Conservation (phyloP, 1,284 basidiomycete genomes). For the Fistulinella staudtii region DNA sequence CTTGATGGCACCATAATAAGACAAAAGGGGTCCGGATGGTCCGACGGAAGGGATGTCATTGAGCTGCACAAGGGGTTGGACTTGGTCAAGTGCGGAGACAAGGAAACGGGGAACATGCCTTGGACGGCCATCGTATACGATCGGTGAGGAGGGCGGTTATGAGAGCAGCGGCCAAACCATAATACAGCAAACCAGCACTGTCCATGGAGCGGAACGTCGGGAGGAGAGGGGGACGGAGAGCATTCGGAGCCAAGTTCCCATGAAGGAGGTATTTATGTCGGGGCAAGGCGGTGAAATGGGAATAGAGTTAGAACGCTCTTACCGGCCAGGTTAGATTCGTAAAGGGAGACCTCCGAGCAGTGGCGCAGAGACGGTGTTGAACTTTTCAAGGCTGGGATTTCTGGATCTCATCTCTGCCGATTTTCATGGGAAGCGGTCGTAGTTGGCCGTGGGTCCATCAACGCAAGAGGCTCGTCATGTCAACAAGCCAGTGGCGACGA, state of each 20-base stretch:
- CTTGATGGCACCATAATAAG: constrained; percentile 31
- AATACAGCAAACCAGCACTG: constrained; percentile 20
- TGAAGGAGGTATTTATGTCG: constrained; percentile 32
- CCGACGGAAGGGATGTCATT: constrained; percentile 37
- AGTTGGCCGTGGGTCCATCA: background rate
- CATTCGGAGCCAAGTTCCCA: constrained; percentile 27
- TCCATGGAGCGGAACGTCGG: constrained; percentile 26
- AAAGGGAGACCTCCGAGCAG: constrained; percentile 11
- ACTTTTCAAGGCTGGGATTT: constrained; percentile 12
- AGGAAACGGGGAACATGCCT: constrained; percentile 15
- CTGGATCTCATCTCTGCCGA: background rate
- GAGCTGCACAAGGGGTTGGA: constrained; percentile 20
- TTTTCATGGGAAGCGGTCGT: constrained; percentile 3
- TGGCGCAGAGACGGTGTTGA: constrained; percentile 13
- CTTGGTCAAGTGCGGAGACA: no score
- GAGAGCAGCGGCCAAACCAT: constrained; percentile 19
- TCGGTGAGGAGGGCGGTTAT: constrained; percentile 14
- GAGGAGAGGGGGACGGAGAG: constrained; percentile 19
- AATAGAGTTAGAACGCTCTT: constrained; percentile 31
- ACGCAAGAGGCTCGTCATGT: constrained; percentile 19
- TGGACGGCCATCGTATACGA: constrained; percentile 22
- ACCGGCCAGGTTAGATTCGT: constrained; percentile 30
- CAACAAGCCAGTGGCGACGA: constrained; percentile 16
- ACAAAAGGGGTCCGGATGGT: constrained; percentile 33
- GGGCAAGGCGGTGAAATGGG: constrained; percentile 21